A percentile compares a stretch with the other conserved stretches of the same genome.
Evolutionary conservation across 495 filamentous ascomycete genomes (phyloP).

Genomic region (Podospora pseudoanserina): DNA sequence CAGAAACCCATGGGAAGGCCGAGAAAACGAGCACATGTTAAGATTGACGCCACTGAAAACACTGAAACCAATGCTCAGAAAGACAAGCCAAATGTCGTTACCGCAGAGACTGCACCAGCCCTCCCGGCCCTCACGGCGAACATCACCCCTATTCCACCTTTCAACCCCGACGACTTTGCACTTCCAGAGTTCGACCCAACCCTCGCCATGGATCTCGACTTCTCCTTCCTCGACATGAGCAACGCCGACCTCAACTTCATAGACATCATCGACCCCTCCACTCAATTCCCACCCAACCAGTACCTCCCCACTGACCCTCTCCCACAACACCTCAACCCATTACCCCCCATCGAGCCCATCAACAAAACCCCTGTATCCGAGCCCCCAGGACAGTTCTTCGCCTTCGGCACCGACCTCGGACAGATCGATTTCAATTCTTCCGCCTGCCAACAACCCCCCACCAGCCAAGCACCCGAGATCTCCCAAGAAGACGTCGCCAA

Average conservation of each 20-base stretch:
- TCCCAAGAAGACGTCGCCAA: slow-evolving; percentile 18
- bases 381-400: slow-evolving; percentile 8
- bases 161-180: slow-evolving; percentile 4
- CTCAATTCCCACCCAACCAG: slow-evolving; percentile 5
- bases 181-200: slow-evolving; percentile 24
- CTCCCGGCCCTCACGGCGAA: background rate
- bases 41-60: slow-evolving; percentile 13
- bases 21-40: slow-evolving; percentile 49
- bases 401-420: slow-evolving; percentile 4
- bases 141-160: background rate
- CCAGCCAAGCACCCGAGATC: slow-evolving; percentile 8
- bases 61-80: slow-evolving; percentile 2
- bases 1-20: slow-evolving; percentile 63
- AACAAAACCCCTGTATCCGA: background rate
- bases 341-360: background rate
- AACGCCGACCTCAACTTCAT: slow-evolving; percentile 32
- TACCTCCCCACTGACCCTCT: background rate
- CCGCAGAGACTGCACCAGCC: background rate
- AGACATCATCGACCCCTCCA: slow-evolving; percentile 25
- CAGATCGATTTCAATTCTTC: slow-evolving; percentile 22
- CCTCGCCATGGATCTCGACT: slow-evolving; percentile 30
- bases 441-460: background rate
- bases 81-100: slow-evolving; percentile 1
- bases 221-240: slow-evolving; percentile 36
- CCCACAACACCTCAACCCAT: background rate